Conservation (phyloP, 2,329 filamentous ascomycete genomes). For the Epicoccum nigrum region DNA sequence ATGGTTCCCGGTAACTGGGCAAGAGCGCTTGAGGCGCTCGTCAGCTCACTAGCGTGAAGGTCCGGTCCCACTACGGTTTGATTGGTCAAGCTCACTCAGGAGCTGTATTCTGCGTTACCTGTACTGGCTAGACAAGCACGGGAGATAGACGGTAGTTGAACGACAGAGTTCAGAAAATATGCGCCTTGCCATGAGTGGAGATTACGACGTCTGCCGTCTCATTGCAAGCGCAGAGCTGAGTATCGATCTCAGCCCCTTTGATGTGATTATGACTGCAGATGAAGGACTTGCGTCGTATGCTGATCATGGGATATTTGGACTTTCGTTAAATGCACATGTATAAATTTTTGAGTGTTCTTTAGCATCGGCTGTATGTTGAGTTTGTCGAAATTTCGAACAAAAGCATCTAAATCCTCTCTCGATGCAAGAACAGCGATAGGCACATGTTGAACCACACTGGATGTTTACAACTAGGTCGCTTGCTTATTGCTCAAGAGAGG, state of each 20-base stretch:
- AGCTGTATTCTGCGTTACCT: not conserved
- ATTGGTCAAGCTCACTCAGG: slow-evolving; percentile 17
- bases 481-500: no score
- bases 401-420: no score
- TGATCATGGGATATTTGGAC: no score
- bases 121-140: slow-evolving; percentile 2
- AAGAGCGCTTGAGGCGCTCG: slow-evolving; percentile 23
- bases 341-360: no score
- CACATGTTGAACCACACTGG: no score
- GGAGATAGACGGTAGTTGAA: slow-evolving; percentile 9
- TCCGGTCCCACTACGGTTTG: slow-evolving; percentile 22
- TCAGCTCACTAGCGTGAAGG: slow-evolving; percentile 8
- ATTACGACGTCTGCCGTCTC: not conserved
- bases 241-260: not conserved
- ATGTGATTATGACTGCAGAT: not conserved
- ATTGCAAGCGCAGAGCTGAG: not conserved
- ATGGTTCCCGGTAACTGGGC: slow-evolving; percentile 1
- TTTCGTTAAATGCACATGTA: no score
- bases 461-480: no score
- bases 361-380: no score
- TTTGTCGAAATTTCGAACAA: no score
- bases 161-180: slow-evolving; percentile 9
- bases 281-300: no score
- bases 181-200: slow-evolving; percentile 7
- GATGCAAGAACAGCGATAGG: no score